Evolutionary conservation across 805 yeast genomes (phyloP), one percentile per base, ranked within the genome.

Genomic region (Pichia pseudocactophila): DNA sequence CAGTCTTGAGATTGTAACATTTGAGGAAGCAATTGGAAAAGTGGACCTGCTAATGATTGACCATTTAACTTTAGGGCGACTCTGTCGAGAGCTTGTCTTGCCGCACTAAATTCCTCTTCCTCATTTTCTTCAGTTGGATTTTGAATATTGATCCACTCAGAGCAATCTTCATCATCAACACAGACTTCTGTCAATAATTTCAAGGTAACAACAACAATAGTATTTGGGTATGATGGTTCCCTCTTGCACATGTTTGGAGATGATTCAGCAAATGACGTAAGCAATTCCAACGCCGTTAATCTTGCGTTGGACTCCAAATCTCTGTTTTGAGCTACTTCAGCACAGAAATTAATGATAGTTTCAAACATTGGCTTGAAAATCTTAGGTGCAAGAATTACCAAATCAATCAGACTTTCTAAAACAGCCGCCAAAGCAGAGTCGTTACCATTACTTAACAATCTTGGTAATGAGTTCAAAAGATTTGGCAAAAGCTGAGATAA

Each of bases 231-330:
- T 7, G 74, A 65, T 7, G 81, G 71, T 52, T 85, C 85, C 27
- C 78, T 65, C 58, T 84, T 84, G 68, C 97, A 90, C 98, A 92
- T 92, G 40, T 79, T 80, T 31, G 98, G 97, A 9, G 96, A 83
- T 20, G 84, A 82, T 59, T 92, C 98, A 46, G 92, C 78, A 58
- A 92, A 92, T 0, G 95, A 83, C 6, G 95, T 85, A 52, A 88
- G 68, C 44, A 92, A 71, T 64, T 92, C 98, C 48, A 92, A 66
- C 4, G 96, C 92, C 1, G 92, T 82, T 54, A 86, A 70, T 57
- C 98, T 76, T 4, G 96, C 80, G 37, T 69, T 64, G 17, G 87
- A 72, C 22, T 87, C 97, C 51, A 88, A 65, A 17, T 85, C 94
- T 54, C 73, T 76, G 63, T 87, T 81, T 55, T 84, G 86, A 40